phyloP scores from a whole-genome alignment of 2,329 filamentous ascomycete genomes.

The Fusarium sp. region DNA sequence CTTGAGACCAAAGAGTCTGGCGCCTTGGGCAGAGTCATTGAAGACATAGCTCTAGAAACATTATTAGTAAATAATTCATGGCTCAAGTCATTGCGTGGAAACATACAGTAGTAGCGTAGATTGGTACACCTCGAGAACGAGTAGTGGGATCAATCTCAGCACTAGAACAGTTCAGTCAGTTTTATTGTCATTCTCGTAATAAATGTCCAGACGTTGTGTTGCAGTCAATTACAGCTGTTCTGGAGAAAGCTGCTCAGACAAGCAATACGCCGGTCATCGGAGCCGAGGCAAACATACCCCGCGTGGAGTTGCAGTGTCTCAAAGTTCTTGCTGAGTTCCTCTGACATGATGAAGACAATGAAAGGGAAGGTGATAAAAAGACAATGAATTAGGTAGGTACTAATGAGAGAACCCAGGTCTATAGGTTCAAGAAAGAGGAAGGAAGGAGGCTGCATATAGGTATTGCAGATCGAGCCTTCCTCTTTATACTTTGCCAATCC shows the following conservation, averaged over 20 bases:
- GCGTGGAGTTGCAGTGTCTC: conserved; percentile 89
- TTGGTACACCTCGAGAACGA: conserved; percentile 90
- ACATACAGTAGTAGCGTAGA: conserved; percentile 85
- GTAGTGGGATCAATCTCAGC: conserved; percentile 84
- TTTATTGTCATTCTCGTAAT: not conserved
- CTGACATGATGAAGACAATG: conserved; percentile 46
- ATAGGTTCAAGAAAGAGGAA: conserved; percentile 4
- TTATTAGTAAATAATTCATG: not conserved
- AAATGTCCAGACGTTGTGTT: not conserved
- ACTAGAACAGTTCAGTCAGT: conserved; percentile 57
- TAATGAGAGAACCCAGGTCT: not conserved
- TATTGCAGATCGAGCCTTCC: conserved; percentile 16
- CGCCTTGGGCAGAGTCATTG: conserved; percentile 95
- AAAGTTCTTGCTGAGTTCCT: conserved; percentile 70
- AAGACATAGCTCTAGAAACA: conserved; percentile 80
- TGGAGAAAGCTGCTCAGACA: not conserved
- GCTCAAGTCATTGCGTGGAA: not conserved
- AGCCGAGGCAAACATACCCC: conserved; percentile 65
- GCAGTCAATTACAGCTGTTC: not conserved
- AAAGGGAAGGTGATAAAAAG: not conserved
- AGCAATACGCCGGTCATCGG: conserved; percentile 30
- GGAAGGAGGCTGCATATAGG: not conserved
- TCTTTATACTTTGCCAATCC: conserved; percentile 41
- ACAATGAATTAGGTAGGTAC: not conserved
- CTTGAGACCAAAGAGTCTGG: conserved; percentile 94